These are phyloP conservation scores for Saposhnikovia divaricata DNA, from an alignment of 129 eudicot genomes.

Conservation along the genomic window DNA sequence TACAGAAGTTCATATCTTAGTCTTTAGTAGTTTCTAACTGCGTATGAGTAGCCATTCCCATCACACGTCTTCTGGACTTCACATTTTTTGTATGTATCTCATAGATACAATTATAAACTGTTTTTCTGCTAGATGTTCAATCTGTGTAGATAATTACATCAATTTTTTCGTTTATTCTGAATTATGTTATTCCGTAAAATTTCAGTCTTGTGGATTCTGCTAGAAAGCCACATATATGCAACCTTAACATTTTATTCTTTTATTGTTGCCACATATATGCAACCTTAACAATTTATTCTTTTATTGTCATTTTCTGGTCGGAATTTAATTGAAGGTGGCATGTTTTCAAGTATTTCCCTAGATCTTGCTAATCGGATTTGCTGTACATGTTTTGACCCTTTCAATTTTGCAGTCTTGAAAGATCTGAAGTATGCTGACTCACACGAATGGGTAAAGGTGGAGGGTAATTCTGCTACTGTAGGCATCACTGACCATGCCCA, in stretches of 20 bases:
- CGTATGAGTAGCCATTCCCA: background rate
- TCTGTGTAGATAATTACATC: background rate
- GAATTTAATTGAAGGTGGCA: background rate
- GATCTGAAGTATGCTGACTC: constrained; percentile 86
- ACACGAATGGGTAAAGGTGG: constrained; percentile 91
- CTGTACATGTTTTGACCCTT: background rate
- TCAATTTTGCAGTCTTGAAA: constrained; percentile 45
- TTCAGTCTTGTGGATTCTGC: background rate
- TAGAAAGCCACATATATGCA: background rate
- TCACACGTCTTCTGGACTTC: background rate
- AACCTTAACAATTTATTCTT: background rate
- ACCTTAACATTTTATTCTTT: background rate
- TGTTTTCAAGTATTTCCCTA: background rate
- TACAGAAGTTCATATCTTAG: too few relatives aligned
- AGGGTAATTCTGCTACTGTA: constrained; percentile 65
- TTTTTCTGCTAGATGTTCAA: background rate
- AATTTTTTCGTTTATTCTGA: background rate
- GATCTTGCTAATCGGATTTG: background rate
- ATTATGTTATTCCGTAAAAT: background rate
- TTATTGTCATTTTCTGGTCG: background rate
- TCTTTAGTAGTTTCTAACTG: background rate
- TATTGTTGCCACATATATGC: background rate
- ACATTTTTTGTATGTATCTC: background rate
- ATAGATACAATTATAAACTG: background rate
- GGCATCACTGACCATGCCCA: constrained; percentile 98